Evolutionary conservation across 1,139 yeast genomes (phyloP).

Genomic region (Suhomyces kunorum): DNA sequence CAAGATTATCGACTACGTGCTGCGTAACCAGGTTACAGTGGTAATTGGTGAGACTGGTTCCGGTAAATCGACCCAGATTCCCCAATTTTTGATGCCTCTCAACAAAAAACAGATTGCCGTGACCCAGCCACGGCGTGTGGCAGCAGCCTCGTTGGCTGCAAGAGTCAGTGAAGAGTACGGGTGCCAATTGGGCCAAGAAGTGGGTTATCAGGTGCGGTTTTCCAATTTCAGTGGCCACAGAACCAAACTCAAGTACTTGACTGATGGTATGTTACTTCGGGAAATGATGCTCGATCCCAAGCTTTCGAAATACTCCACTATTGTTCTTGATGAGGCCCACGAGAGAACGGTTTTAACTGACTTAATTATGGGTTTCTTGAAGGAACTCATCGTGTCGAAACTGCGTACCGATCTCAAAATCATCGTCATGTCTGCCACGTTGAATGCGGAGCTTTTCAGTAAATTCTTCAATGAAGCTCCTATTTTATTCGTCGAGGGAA

Average conservation of each 20-base stretch:
- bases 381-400: slow-evolving; percentile 53
- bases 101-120: slow-evolving; percentile 70
- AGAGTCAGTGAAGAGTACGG: slow-evolving; percentile 93
- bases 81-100: slow-evolving; percentile 72
- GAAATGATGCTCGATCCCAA: slow-evolving; percentile 79
- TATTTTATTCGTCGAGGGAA: slow-evolving; percentile 83
- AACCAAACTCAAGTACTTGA: slow-evolving; percentile 79
- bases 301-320: slow-evolving; percentile 65
- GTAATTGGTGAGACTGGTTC: slow-evolving; percentile 97
- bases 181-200: slow-evolving; percentile 69
- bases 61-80: slow-evolving; percentile 97
- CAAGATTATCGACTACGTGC: slow-evolving; percentile 58
- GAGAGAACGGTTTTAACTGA: slow-evolving; percentile 94
- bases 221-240: slow-evolving; percentile 39
- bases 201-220: slow-evolving; percentile 95
- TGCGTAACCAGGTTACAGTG: slow-evolving; percentile 65
- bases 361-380: slow-evolving; percentile 82
- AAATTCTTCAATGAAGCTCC: slow-evolving; percentile 77
- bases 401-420: slow-evolving; percentile 58
- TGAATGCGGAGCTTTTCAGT: slow-evolving; percentile 89
- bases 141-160: slow-evolving; percentile 90
- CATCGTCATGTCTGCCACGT: slow-evolving; percentile 90
- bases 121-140: slow-evolving; percentile 97
- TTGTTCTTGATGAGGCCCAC: slow-evolving; percentile 96
- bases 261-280: slow-evolving; percentile 96